Base-by-base conservation (phyloP, 176 grass and related monocot species). In the Eleusine indica region DNA sequence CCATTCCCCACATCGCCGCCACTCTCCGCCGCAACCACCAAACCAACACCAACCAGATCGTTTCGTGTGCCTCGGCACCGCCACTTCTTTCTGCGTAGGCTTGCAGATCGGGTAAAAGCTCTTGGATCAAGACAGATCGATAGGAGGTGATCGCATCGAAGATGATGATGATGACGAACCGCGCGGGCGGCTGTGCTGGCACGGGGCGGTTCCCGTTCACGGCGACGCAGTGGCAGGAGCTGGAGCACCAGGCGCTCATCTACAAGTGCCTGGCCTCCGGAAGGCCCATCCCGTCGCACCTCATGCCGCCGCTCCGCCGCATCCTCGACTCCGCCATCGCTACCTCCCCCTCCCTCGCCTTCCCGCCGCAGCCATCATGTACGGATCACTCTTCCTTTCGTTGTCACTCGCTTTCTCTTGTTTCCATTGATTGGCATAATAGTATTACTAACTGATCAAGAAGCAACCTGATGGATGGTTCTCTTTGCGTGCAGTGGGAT, bases 191-290 rank as follows among this genome's bases (percentile, higher is more conserved):
- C 76, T 76, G 84, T 7, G 61, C 73, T 22, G 41, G 25, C 53
- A 6, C 71, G 3, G 72, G 77, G 1, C 87, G 86, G 73, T 97
- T 85, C 81, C 90, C 94, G 13, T 97, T 97, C 85, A 97, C 94
- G 71, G 92, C 94, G 40, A 87, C 94, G 49, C 94, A 97, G 87
- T 97, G 94, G 94, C 94, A 97, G 80, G 94, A 97, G 84, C 86
- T 97, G 54, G 94, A 97, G 86, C 94, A 97, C 81, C 94, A 97
- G 83, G 92, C 92, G 66, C 88, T 97, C 69, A 94, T 97, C 78
- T 97, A 92, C 90, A 97, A 94, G 83, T 94, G 94, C 83, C 94
- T 97, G 78, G 94, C 87, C 16, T 94, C 90, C 51, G 94, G 94
- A 37, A 88, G 85, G 35, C 94, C 94, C 80, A 92, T 94, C 82